These are phyloP conservation scores for Karstenula rhodostoma DNA, from an alignment of 2,329 filamentous ascomycete genomes.

Conservation along the genomic window DNA sequence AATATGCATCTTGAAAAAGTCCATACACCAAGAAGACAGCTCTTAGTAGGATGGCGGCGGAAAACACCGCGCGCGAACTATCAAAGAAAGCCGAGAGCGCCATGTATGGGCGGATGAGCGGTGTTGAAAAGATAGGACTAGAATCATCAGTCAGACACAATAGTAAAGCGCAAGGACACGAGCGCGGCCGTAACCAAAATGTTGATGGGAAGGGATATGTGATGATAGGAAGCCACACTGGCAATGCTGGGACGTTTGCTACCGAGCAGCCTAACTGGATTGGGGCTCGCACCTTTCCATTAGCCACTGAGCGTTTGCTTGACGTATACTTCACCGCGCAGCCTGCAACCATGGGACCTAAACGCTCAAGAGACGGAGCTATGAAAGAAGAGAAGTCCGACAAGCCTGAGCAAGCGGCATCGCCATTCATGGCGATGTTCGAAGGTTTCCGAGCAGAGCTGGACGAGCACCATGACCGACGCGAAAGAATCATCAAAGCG, in stretches of 20 bases:
- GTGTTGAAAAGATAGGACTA: neutral
- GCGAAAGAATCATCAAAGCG: constrained; percentile 88
- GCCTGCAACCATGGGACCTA: constrained; percentile 36
- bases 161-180: neutral
- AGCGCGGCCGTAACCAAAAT: neutral
- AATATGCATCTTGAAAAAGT: constrained; percentile 89
- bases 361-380: constrained; percentile 46
- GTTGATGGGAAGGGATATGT: neutral
- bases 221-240: neutral
- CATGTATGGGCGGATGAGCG: constrained; percentile 23
- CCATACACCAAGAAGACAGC: constrained; percentile 82
- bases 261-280: constrained; percentile 25
- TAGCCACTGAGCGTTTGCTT: constrained; percentile 34
- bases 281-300: constrained; percentile 23
- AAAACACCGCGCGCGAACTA: constrained; percentile 50
- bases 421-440: constrained; percentile 74
- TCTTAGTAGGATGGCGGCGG: constrained; percentile 68
- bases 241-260: neutral
- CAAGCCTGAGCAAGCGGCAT: constrained; percentile 43
- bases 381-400: constrained; percentile 40
- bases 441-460: constrained; percentile 84
- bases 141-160: neutral
- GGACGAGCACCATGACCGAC: constrained; percentile 92
- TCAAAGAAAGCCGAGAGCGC: constrained; percentile 43
- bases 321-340: constrained; percentile 22